Percentiles rank a stretch among this genome's conserved stretches.
These are phyloP conservation scores for Firmiana major DNA, from an alignment of 345 rosid species.

Conservation along the genomic window DNA sequence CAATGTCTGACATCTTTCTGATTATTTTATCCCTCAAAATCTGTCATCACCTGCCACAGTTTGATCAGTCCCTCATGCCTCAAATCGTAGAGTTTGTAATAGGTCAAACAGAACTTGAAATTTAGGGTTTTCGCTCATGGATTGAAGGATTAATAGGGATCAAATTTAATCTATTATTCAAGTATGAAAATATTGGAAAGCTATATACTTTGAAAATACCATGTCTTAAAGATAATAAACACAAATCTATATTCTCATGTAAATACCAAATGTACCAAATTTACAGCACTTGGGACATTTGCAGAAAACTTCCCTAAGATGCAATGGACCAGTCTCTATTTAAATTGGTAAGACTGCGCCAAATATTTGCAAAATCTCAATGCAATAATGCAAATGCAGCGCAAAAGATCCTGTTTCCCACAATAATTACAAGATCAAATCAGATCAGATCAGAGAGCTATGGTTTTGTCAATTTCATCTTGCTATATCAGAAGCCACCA, in stretches of 20 bases:
- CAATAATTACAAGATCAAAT: not conserved
- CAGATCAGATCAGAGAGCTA: not conserved
- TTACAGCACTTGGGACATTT: not conserved
- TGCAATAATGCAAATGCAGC: not conserved
- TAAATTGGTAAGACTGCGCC: not conserved
- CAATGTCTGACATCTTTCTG: slow-evolving; percentile 47
- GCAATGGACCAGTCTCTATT: not conserved
- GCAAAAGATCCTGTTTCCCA: slow-evolving; percentile 6
- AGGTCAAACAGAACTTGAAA: slow-evolving; percentile 2
- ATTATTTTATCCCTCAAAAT: slow-evolving; percentile 51
- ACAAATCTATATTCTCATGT: slow-evolving; percentile 5
- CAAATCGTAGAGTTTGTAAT: slow-evolving; percentile 19
- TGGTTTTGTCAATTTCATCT: not conserved
- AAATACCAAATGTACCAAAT: slow-evolving; percentile 1
- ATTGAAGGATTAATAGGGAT: not conserved
- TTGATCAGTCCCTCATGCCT: slow-evolving; percentile 66
- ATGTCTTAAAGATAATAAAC: not conserved
- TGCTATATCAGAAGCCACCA: not conserved
- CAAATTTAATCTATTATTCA: not conserved
- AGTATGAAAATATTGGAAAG: not conserved
- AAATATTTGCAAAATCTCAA: not conserved
- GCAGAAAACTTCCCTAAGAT: not conserved
- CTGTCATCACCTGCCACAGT: slow-evolving; percentile 95
- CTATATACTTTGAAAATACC: not conserved
- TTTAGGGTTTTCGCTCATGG: not conserved